Percentiles rank a stretch among this genome's conserved stretches.
These are phyloP conservation scores for Diaporthe amygdali DNA, from an alignment of 2,329 filamentous ascomycete species.

Conservation along the genomic window DNA sequence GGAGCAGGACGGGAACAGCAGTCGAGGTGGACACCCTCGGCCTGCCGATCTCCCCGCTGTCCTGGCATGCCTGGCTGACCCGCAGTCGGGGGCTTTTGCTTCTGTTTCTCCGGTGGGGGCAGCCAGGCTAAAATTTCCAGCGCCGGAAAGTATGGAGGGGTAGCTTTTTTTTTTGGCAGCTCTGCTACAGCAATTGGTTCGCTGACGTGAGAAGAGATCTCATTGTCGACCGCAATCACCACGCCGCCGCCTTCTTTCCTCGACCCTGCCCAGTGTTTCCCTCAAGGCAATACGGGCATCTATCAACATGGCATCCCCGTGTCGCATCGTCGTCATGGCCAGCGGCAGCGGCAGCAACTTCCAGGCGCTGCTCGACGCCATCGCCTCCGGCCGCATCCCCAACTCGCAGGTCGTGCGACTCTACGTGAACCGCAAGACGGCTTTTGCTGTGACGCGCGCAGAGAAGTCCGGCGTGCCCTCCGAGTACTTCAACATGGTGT, in stretches of 20 bases:
- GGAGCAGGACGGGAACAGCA: not conserved
- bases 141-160: not conserved
- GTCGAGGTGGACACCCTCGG: not conserved
- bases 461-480: slow-evolving; percentile 68
- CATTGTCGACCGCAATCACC: not conserved
- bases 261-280: not conserved
- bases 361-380: slow-evolving; percentile 69
- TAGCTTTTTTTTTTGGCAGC: not conserved
- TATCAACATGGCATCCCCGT: slow-evolving; percentile 29
- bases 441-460: slow-evolving; percentile 47
- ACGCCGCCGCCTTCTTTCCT: not conserved
- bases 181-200: too few species aligned
- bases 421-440: slow-evolving; percentile 53
- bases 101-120: not conserved
- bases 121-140: not conserved
- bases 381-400: slow-evolving; percentile 44
- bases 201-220: not conserved
- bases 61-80: not conserved
- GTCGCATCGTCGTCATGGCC: slow-evolving; percentile 70
- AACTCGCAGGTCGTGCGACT: slow-evolving; percentile 51
- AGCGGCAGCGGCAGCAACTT: slow-evolving; percentile 80
- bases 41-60: not conserved
- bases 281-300: not conserved
- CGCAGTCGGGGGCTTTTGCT: not conserved
- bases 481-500: slow-evolving; percentile 81